Percentiles rank a stretch among this genome's conserved stretches.
phyloP scores from a whole-genome alignment of 2,329 filamentous ascomycete genomes.

The Aureobasidium mangrovei region DNA sequence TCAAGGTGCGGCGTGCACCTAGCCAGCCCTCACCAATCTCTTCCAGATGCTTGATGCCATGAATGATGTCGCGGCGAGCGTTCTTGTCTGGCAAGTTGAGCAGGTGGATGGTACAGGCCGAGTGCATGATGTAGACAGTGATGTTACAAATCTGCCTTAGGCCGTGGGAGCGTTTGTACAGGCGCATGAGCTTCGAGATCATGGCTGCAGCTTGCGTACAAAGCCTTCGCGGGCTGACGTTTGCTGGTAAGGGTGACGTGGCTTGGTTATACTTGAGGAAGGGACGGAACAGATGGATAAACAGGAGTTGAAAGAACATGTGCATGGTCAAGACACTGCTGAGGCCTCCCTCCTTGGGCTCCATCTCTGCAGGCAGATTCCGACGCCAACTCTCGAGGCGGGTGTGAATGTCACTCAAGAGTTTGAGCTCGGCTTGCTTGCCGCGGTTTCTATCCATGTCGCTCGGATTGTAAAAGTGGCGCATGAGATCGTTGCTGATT shows the following conservation, averaged over 20 bases:
- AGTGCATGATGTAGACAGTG: conserved; percentile 90
- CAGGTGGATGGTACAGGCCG: conserved; percentile 87
- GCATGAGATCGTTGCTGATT: conserved; percentile 82
- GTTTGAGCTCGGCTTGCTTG: conserved; percentile 80
- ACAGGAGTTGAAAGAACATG: conserved; percentile 95
- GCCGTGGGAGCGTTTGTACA: conserved; percentile 89
- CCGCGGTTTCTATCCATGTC: conserved; percentile 54
- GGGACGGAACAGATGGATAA: conserved; percentile 90
- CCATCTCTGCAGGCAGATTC: conserved; percentile 74
- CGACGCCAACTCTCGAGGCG: conserved; percentile 83
- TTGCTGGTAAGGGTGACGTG: conserved; percentile 72
- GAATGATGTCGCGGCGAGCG: conserved; percentile 77
- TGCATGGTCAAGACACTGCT: conserved; percentile 78
- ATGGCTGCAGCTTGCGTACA: conserved; percentile 83
- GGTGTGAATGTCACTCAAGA: conserved; percentile 82
- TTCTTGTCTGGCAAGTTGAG: conserved; percentile 90
- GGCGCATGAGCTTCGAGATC: conserved; percentile 86
- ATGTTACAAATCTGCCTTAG: conserved; percentile 93
- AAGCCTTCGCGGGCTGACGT: conserved; percentile 82
- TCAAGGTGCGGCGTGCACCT: conserved; percentile 74
- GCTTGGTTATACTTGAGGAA: conserved; percentile 83
- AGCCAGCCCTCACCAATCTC: conserved; percentile 95
- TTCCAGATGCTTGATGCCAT: conserved; percentile 84
- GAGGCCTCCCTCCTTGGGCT: conserved; percentile 79
- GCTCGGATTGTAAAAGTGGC: conserved; percentile 72